Conservation (phyloP, 495 filamentous ascomycete genomes). For the Penicillium coprophilum region DNA sequence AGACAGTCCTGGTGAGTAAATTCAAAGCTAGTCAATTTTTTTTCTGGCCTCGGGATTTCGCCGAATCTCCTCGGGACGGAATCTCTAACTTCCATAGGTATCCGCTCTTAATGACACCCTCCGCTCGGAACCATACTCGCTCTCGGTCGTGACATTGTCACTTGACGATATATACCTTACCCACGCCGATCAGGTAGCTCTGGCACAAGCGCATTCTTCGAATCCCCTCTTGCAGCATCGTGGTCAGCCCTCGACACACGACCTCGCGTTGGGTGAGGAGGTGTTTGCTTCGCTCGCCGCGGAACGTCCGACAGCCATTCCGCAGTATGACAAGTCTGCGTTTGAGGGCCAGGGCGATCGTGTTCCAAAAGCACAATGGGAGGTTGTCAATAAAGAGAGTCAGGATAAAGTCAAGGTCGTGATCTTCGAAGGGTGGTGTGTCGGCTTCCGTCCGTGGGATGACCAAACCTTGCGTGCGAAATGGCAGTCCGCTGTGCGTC, state of each 20-base stretch:
- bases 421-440: slow-evolving; percentile 90
- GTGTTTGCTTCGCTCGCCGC: slow-evolving; percentile 62
- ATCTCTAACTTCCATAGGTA: slow-evolving; percentile 44
- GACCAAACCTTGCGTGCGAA: slow-evolving; percentile 52
- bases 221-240: slow-evolving; percentile 81
- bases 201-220: slow-evolving; percentile 59
- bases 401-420: slow-evolving; percentile 56
- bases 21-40: not conserved
- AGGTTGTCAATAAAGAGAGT: slow-evolving; percentile 56
- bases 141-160: slow-evolving; percentile 74
- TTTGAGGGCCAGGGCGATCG: slow-evolving; percentile 80
- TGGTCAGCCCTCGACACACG: slow-evolving; percentile 86
- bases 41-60: slow-evolving; percentile 7
- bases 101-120: slow-evolving; percentile 66
- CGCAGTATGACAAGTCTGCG: slow-evolving; percentile 80
- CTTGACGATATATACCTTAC: slow-evolving; percentile 91
- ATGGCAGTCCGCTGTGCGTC: slow-evolving; percentile 54
- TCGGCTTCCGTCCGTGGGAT: slow-evolving; percentile 73
- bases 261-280: slow-evolving; percentile 60
- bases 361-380: slow-evolving; percentile 58
- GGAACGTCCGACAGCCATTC: slow-evolving; percentile 59
- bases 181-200: slow-evolving; percentile 65
- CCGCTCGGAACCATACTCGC: slow-evolving; percentile 59
- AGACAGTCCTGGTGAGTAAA: slow-evolving; percentile 74
- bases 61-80: slow-evolving; percentile 13